Percentiles rank a stretch among this genome's conserved stretches.
Conservation (phyloP, 2,329 filamentous ascomycete genomes). For the Xylaria arbuscula region DNA sequence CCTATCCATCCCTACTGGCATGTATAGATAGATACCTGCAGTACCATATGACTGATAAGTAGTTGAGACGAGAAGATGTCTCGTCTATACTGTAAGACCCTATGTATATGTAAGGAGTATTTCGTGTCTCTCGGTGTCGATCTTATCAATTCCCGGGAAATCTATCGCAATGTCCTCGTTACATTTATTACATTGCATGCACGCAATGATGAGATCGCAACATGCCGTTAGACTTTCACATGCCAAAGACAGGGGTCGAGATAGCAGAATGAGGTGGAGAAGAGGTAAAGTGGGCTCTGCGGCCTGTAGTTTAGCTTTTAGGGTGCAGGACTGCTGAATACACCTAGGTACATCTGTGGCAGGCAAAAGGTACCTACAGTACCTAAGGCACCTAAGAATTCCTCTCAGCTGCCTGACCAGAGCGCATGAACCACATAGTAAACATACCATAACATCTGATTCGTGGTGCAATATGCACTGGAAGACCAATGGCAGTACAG, state of each 20-base stretch:
- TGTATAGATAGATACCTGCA: no score
- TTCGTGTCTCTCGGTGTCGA: not conserved
- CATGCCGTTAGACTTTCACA: slow-evolving; percentile 35
- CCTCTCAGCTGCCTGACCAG: not conserved
- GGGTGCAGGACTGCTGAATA: not conserved
- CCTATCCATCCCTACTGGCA: no score
- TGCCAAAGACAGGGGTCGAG: slow-evolving; percentile 36
- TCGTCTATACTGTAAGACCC: not conserved
- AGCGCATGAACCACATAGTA: slow-evolving; percentile 5
- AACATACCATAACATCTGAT: slow-evolving; percentile 19
- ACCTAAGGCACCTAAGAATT: not conserved
- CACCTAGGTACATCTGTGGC: not conserved
- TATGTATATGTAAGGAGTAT: not conserved
- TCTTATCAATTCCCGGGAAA: not conserved
- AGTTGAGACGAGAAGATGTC: no score
- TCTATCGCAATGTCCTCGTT: not conserved
- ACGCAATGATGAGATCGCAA: not conserved
- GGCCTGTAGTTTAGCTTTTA: not conserved
- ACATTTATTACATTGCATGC: slow-evolving; percentile 3
- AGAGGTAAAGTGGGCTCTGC: not conserved
- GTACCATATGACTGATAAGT: no score
- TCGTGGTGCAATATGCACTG: not conserved
- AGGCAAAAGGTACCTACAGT: not conserved
- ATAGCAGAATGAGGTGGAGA: slow-evolving; percentile 28
- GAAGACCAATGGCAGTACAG: not conserved